Conservation (phyloP, 2,329 filamentous ascomycete species). For the Eutypella sp. region DNA sequence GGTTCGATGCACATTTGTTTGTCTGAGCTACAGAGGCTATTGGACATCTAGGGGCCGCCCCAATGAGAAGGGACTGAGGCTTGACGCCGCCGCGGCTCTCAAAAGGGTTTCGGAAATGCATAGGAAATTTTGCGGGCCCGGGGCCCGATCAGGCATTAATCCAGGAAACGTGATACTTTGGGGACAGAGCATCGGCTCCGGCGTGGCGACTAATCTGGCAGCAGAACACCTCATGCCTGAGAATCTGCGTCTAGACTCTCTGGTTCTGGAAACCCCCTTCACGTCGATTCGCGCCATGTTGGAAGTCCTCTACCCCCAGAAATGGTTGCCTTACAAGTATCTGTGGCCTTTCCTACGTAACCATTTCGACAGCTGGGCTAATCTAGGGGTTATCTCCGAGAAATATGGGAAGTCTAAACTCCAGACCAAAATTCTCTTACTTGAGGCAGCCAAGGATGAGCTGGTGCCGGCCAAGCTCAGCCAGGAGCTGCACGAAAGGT, state of each 20-base stretch:
- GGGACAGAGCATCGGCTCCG: constrained; percentile 74
- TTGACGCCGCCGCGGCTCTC: constrained; percentile 61
- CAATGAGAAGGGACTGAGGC: constrained; percentile 64
- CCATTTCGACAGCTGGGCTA: constrained; percentile 50
- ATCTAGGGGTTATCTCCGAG: constrained; percentile 39
- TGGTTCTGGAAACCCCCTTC: constrained; percentile 75
- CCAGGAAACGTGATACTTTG: constrained; percentile 53
- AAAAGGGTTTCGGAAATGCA: constrained; percentile 52
- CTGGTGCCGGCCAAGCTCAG: constrained; percentile 51
- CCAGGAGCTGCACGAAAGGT: constrained; percentile 40
- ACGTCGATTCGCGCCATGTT: constrained; percentile 68
- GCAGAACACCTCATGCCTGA: constrained; percentile 33
- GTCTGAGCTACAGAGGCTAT: constrained; percentile 64
- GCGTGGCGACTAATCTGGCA: constrained; percentile 61
- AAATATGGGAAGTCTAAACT: constrained; percentile 17
- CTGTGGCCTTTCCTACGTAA: constrained; percentile 69
- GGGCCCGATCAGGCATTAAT: constrained; percentile 4
- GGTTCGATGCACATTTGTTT: constrained; percentile 43
- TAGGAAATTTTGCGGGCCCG: constrained; percentile 11
- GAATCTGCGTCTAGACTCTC: constrained; percentile 36
- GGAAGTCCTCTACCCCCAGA: constrained; percentile 67
- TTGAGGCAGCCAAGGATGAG: constrained; percentile 55
- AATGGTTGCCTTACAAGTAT: constrained; percentile 73
- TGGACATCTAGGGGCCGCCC: constrained; percentile 72
- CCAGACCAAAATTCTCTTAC: constrained; percentile 40